Percentiles rank a stretch among this genome's conserved stretches.
Evolutionary conservation across 1,284 basidiomycete species (phyloP).

Genomic region (Taiwanofungus camphoratus): DNA sequence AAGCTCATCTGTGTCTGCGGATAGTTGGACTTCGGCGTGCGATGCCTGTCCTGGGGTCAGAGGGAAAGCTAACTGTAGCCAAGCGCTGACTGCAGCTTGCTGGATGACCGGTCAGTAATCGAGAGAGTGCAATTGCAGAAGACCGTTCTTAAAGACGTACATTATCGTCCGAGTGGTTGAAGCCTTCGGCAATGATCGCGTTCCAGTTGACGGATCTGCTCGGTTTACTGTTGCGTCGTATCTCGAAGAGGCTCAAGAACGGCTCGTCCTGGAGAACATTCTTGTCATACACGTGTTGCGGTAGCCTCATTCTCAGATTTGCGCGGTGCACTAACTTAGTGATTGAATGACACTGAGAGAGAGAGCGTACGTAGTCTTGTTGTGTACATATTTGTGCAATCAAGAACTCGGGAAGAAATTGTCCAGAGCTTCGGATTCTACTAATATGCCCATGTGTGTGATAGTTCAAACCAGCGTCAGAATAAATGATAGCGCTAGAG

Average conservation of each 20-base stretch:
- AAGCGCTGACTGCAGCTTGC: not conserved
- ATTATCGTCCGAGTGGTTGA: too few relatives aligned
- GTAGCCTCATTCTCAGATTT: slow-evolving; percentile 20
- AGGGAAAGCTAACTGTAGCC: slow-evolving; percentile 12
- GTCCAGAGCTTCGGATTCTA: too few relatives aligned
- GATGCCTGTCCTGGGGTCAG: slow-evolving; percentile 2
- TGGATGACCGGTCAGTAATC: not conserved
- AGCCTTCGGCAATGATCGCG: slow-evolving; percentile 7
- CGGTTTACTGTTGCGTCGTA: slow-evolving; percentile 1
- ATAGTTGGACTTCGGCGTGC: not conserved
- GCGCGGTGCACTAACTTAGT: too few relatives aligned
- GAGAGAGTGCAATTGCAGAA: too few relatives aligned
- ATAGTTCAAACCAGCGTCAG: too few relatives aligned
- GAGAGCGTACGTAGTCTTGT: too few relatives aligned
- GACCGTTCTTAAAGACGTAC: too few relatives aligned
- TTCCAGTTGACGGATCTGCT: slow-evolving; percentile 10
- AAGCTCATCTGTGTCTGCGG: slow-evolving; percentile 1
- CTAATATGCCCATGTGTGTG: too few relatives aligned
- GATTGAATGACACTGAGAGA: too few relatives aligned
- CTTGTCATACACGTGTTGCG: slow-evolving; percentile 21
- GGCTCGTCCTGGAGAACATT: slow-evolving; percentile 26
- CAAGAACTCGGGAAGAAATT: too few relatives aligned
- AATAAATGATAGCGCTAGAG: too few relatives aligned
- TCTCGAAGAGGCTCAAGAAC: slow-evolving; percentile 21
- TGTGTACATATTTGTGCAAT: too few relatives aligned